phyloP scores from a whole-genome alignment of 768 basidiomycete genomes.

The Russula compacta region DNA sequence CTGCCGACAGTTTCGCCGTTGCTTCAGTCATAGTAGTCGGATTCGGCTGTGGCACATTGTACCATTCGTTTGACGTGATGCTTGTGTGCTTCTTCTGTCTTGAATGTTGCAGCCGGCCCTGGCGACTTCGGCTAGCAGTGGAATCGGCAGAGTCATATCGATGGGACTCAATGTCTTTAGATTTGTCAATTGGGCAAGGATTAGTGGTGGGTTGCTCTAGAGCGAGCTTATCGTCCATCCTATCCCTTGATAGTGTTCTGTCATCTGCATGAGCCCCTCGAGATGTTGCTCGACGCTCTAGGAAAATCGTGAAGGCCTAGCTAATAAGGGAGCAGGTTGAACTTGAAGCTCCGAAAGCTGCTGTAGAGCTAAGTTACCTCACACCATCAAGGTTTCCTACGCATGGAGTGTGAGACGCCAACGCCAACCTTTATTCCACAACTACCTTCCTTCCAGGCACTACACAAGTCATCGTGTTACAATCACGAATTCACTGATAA shows the following conservation, averaged over 20 bases:
- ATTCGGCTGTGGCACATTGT: constrained; percentile 40
- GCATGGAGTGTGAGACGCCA: not conserved
- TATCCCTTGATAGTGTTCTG: constrained; percentile 38
- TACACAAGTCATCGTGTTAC: too few relatives aligned
- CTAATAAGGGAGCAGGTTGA: constrained; percentile 62
- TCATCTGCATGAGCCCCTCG: constrained; percentile 44
- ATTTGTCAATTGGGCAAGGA: constrained; percentile 18
- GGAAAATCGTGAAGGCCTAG: constrained; percentile 83
- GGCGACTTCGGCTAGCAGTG: constrained; percentile 24
- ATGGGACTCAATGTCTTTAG: constrained; percentile 24
- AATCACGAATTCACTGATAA: too few relatives aligned
- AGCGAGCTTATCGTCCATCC: constrained; percentile 60
- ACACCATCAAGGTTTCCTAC: constrained; percentile 24
- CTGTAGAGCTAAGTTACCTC: constrained; percentile 40
- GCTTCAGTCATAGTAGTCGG: constrained; percentile 33
- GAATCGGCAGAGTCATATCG: constrained; percentile 35
- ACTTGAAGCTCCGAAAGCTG: constrained; percentile 48
- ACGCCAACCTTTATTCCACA: not conserved
- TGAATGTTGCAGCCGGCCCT: constrained; percentile 25
- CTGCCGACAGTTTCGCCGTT: constrained; percentile 24
- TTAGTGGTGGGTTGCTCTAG: constrained; percentile 39
- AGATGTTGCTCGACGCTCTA: constrained; percentile 51
- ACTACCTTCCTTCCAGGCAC: not conserved
- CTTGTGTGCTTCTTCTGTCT: constrained; percentile 52
- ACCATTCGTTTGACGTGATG: constrained; percentile 50